Evolutionary conservation across 2,329 filamentous ascomycete genomes (phyloP).

Genomic region (Cladosporium colombiae): DNA sequence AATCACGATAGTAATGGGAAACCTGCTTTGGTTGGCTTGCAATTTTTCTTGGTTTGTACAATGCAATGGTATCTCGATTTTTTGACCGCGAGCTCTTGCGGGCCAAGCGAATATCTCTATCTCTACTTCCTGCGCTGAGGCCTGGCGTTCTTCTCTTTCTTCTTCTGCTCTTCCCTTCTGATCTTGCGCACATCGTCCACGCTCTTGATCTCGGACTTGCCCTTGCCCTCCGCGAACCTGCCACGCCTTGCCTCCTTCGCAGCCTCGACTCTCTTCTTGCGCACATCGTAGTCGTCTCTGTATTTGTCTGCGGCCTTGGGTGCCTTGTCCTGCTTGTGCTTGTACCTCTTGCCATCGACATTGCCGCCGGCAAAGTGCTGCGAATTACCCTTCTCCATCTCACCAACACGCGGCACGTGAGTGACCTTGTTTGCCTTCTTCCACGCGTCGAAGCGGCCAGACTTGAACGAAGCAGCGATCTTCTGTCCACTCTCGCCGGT

Average conservation of each 20-base stretch:
- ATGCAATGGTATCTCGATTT: neutral
- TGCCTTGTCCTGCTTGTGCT: constrained; percentile 82
- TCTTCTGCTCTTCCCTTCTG: constrained; percentile 73
- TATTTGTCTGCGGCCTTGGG: constrained; percentile 93
- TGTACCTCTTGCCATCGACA: constrained; percentile 62
- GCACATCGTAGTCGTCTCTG: constrained; percentile 83
- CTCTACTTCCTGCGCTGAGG: constrained; percentile 47
- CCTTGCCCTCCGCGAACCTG: constrained; percentile 69
- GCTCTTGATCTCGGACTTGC: constrained; percentile 78
- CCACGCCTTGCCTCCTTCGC: constrained; percentile 82
- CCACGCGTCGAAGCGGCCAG: constrained; percentile 92
- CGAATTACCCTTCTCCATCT: constrained; percentile 60
- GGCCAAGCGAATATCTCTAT: neutral
- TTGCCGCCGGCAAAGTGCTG: constrained; percentile 36
- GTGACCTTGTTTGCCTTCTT: constrained; percentile 80
- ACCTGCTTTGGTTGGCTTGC: neutral
- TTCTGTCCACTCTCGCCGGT: constrained; percentile 94
- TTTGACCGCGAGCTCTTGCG: neutral
- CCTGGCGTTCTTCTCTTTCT: constrained; percentile 83
- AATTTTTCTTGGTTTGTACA: neutral
- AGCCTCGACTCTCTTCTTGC: constrained; percentile 86
- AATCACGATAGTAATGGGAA: neutral
- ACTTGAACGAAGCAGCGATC: constrained; percentile 91
- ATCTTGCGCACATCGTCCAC: constrained; percentile 83
- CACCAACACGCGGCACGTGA: constrained; percentile 77